Evolutionary conservation across 257 asterid species (phyloP).

Genomic region (Henckelia pumila): DNA sequence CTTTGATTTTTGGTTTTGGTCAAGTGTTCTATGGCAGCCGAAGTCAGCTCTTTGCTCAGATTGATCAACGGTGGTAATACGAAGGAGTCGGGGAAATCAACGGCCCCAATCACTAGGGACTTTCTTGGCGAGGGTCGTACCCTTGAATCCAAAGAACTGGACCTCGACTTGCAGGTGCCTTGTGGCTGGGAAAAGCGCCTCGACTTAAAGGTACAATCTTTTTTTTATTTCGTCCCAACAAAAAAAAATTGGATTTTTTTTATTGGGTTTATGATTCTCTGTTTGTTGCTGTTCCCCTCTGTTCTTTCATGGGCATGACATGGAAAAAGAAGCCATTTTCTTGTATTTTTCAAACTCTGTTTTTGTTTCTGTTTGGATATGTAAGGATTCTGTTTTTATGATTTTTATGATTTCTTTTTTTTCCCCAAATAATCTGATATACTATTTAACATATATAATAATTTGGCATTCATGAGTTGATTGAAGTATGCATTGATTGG

Average conservation of each 20-base stretch:
- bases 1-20: not conserved
- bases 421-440: not conserved
- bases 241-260: too few species aligned
- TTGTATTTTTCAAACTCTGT: not conserved
- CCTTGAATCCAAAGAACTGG: constrained; percentile 72
- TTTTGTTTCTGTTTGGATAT: not conserved
- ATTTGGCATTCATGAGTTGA: not conserved
- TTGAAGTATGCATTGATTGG: not conserved
- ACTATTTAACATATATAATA: too few species aligned
- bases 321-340: not conserved
- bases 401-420: too few species aligned
- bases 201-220: constrained; percentile 59
- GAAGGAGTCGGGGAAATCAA: constrained; percentile 39
- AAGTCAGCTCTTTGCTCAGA: constrained; percentile 70
- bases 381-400: not conserved
- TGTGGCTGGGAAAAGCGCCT: constrained; percentile 93
- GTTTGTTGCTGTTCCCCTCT: not conserved
- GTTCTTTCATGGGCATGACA: not conserved
- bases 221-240: not conserved
- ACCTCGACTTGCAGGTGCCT: constrained; percentile 93
- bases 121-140: constrained; percentile 64
- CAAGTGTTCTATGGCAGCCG: constrained; percentile 90
- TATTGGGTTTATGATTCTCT: not conserved
- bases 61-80: constrained; percentile 54
- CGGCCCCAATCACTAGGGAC: constrained; percentile 75